phyloP scores from a whole-genome alignment of 2,329 filamentous ascomycete genomes.

The Alternaria hordeiaustralica region DNA sequence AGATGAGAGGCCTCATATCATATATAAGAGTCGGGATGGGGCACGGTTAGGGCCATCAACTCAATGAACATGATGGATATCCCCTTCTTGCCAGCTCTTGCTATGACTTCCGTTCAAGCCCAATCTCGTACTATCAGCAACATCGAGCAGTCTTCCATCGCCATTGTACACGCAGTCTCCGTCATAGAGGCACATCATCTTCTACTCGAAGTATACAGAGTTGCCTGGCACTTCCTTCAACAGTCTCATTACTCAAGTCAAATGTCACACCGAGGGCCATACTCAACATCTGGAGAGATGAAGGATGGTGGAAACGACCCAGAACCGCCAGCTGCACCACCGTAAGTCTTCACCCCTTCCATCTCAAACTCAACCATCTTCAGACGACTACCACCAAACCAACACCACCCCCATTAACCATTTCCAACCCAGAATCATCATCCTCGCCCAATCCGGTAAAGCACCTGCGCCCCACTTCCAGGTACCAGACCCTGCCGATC shows the following conservation, averaged over 20 bases:
- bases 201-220: background rate
- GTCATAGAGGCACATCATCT: background rate
- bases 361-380: background rate
- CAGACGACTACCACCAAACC: background rate
- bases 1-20: constrained; percentile 13
- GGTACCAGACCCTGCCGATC: constrained; percentile 26
- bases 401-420: constrained; percentile 10
- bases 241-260: background rate
- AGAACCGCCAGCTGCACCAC: constrained; percentile 37
- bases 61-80: constrained; percentile 4
- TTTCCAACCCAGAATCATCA: constrained; percentile 26
- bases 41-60: background rate
- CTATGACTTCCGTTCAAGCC: background rate
- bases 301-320: constrained; percentile 3
- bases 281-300: background rate
- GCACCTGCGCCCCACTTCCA: constrained; percentile 24
- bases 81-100: background rate
- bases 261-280: background rate
- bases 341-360: constrained; percentile 25
- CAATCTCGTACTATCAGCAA: background rate
- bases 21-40: constrained; percentile 12
- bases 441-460: constrained; percentile 30
- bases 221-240: background rate
- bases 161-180: background rate
- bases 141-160: constrained; percentile 1